phyloP scores from a whole-genome alignment of 176 grass and related monocot genomes.

The Rhynchospora breviuscula region DNA sequence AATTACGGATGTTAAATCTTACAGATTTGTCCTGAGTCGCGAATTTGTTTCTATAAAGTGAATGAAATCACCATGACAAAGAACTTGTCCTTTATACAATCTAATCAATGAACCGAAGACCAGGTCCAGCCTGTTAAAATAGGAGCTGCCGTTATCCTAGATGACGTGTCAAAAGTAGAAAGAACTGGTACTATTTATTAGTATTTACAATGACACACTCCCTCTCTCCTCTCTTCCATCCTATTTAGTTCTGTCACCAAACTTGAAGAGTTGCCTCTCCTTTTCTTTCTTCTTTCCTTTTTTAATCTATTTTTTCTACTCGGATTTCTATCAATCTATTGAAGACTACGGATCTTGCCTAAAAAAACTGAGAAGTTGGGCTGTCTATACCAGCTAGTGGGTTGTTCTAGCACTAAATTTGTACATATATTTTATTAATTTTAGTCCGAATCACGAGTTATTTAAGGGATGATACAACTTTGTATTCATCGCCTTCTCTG shows the following conservation, averaged over 20 bases:
- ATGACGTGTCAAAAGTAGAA: slow-evolving; percentile 12
- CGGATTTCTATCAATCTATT: background rate
- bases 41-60: too few relatives aligned
- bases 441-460: background rate
- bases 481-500: background rate
- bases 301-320: background rate
- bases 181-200: too few relatives aligned
- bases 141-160: slow-evolving; percentile 17
- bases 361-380: background rate
- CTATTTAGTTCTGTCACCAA: background rate
- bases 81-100: background rate
- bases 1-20: too few relatives aligned
- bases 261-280: background rate
- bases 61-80: background rate
- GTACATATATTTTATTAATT: background rate
- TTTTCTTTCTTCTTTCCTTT: background rate
- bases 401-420: background rate
- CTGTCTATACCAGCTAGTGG: background rate
- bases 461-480: background rate
- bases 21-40: too few relatives aligned
- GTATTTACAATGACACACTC: too few relatives aligned
- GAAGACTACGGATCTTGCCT: too few relatives aligned
- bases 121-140: background rate
- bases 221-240: background rate
- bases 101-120: background rate